Percentiles rank a stretch among this genome's conserved stretches.
phyloP scores from a whole-genome alignment of 116 monocot genomes.

The Thalassia testudinum region DNA sequence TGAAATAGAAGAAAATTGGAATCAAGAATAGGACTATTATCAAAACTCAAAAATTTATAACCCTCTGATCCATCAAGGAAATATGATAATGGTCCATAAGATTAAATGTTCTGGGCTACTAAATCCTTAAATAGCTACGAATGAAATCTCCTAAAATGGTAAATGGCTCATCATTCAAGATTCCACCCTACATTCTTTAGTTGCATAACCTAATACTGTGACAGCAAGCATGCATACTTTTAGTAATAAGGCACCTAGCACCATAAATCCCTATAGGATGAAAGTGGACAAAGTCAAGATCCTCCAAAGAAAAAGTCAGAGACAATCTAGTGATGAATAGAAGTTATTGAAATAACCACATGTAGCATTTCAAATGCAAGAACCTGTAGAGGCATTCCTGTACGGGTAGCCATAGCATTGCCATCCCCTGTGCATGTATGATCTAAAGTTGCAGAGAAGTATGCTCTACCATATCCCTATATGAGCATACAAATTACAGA shows the following conservation, averaged over 20 bases:
- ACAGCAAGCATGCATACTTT: too few species aligned
- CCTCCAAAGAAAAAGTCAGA: conserved; percentile 25
- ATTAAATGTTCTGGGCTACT: too few species aligned
- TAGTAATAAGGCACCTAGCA: conserved; percentile 95
- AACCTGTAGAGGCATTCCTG: conserved; percentile 91
- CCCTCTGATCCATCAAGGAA: too few species aligned
- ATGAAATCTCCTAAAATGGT: too few species aligned
- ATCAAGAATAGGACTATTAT: conserved; percentile 4
- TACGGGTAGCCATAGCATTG: conserved; percentile 94
- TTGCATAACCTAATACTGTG: too few species aligned
- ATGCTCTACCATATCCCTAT: conserved; percentile 92
- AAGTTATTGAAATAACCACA: too few species aligned
- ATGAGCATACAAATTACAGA: too few species aligned
- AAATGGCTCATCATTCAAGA: too few species aligned
- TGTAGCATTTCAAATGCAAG: conserved; percentile 1
- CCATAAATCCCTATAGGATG: conserved; percentile 98
- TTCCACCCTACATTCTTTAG: too few species aligned
- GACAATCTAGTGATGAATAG: not conserved
- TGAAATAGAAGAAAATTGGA: conserved; percentile 6
- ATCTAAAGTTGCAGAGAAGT: conserved; percentile 96
- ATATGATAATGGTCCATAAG: too few species aligned
- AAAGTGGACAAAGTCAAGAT: conserved; percentile 98
- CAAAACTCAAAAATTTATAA: too few species aligned
- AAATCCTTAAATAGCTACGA: too few species aligned
- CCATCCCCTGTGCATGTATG: conserved; percentile 99